Base-by-base conservation (phyloP, 1,139 yeast species). In the Hansenula sp. region DNA sequence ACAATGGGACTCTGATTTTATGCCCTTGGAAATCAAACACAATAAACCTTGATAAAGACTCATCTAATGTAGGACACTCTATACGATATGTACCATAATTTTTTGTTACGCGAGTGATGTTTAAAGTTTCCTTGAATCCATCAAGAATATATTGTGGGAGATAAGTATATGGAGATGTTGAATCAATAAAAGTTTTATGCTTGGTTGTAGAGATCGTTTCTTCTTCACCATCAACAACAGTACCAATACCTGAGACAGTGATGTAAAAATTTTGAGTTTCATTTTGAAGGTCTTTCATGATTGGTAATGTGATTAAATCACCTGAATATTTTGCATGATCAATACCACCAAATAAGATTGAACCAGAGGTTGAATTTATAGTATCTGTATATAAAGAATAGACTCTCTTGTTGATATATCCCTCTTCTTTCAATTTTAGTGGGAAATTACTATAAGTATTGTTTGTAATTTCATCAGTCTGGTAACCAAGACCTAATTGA, bases 91-190 rank as follows among this genome's bases (percentile, higher is more conserved):
- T 57, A 5, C 65, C 70, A 12, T 53, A 44, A 2, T n/a, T n/a
- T n/a, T 48, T 35, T 2, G 45, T 32, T 35, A 62, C 57, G 51
- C 62, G 73, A 3, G 47, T 36, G 5, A 72, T 69, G 28, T 65
- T 61, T 8, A 72, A 46, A 3, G 51, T 38, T 2, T 44, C 40
- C 1, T 70, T 74, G 41, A 78, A 55, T 8, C 55, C 48, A 4
- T 52, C 53, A 11, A 73, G 56, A 20, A 72, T 51, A 16, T 48
- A 55, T 3, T 48, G 37, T n/a, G 84, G 82, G 2, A 77, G 57
- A 46, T 68, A 69, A 9, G 79, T 65, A 32, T 74, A 57, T 4
- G 86, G 73, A 6, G 86, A 71, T 24, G 88, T 88, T 5, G 84
- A 72, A 58, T 82, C 89, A 31, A 82, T 60, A 30, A 77, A 57